phyloP scores from a whole-genome alignment of 2,329 filamentous ascomycete species.

The Pseudophaeomoniella oleicola region DNA sequence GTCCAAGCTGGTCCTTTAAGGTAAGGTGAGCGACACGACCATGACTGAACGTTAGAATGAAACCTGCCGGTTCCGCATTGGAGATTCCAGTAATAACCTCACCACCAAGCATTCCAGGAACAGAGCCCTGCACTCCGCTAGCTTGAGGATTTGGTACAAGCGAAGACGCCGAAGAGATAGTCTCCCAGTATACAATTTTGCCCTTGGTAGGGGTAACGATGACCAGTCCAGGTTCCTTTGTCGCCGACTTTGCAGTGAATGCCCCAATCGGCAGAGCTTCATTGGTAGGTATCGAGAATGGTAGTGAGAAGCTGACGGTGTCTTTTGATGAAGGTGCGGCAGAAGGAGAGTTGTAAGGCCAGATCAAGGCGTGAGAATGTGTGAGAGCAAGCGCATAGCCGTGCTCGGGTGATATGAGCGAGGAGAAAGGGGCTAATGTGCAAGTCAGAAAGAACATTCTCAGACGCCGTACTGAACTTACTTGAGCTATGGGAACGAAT shows the following conservation, averaged over 20 bases:
- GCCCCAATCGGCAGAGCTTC: constrained; percentile 71
- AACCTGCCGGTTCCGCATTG: constrained; percentile 75
- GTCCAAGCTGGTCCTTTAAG: constrained; percentile 73
- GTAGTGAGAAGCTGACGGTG: constrained; percentile 65
- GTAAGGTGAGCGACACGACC: constrained; percentile 78
- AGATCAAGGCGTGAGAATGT: constrained; percentile 69
- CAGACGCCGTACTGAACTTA: constrained; percentile 4
- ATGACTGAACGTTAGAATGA: constrained; percentile 70
- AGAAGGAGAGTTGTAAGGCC: constrained; percentile 60
- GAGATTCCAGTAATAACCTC: constrained; percentile 66
- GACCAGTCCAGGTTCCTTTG: constrained; percentile 72
- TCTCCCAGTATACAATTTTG: constrained; percentile 89
- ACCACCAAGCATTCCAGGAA: constrained; percentile 61
- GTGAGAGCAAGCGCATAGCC: constrained; percentile 72
- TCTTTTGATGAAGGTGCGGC: constrained; percentile 51
- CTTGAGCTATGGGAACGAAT: constrained; percentile 34
- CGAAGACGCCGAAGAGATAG: constrained; percentile 74
- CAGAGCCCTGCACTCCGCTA: constrained; percentile 59
- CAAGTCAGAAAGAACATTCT: constrained; percentile 3
- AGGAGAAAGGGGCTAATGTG: constrained; percentile 45
- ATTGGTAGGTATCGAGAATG: constrained; percentile 48
- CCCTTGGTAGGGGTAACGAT: constrained; percentile 73
- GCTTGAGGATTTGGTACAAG: constrained; percentile 71
- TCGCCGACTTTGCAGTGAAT: constrained; percentile 64
- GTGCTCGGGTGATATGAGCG: constrained; percentile 47